Conservation (phyloP, 1,139 yeast species). For the Zhuliangozyma blackwelliae region DNA sequence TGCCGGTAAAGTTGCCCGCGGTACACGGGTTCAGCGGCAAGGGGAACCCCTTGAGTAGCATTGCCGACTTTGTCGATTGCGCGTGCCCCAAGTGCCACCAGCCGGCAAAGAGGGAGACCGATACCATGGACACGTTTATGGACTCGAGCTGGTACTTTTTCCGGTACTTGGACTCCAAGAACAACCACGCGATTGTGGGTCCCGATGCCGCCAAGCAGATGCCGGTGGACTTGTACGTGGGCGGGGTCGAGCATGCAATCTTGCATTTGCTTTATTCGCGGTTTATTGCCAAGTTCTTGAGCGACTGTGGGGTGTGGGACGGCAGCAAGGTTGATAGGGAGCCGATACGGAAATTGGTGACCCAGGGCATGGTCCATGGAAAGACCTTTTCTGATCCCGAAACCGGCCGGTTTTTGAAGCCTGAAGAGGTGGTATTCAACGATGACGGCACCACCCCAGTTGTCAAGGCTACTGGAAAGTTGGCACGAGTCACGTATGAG, state of each 20-base stretch:
- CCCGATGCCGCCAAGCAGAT: slow-evolving; percentile 48
- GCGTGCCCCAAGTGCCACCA: slow-evolving; percentile 72
- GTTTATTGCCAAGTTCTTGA: slow-evolving; percentile 76
- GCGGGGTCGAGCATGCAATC: slow-evolving; percentile 97
- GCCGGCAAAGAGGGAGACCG: slow-evolving; percentile 84
- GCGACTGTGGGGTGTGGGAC: slow-evolving; percentile 52
- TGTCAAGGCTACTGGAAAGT: slow-evolving; percentile 45
- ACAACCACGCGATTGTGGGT: slow-evolving; percentile 50
- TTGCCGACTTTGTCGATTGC: slow-evolving; percentile 67
- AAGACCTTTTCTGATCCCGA: slow-evolving; percentile 71
- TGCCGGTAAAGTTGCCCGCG: slow-evolving; percentile 78
- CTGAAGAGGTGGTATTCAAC: slow-evolving; percentile 55
- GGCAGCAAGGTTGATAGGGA: slow-evolving; percentile 52
- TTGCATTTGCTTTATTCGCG: slow-evolving; percentile 82
- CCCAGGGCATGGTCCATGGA: slow-evolving; percentile 99
- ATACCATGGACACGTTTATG: slow-evolving; percentile 98
- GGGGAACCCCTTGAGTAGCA: slow-evolving; percentile 69
- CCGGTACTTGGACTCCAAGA: slow-evolving; percentile 74
- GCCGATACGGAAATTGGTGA: slow-evolving; percentile 73
- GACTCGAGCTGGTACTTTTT: slow-evolving; percentile 97
- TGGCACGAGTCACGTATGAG: slow-evolving; percentile 62
- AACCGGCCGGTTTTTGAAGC: slow-evolving; percentile 71
- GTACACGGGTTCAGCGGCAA: slow-evolving; percentile 40
- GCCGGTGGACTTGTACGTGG: slow-evolving; percentile 89
- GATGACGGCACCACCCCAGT: slow-evolving; percentile 31